Evolutionary conservation across 2,329 filamentous ascomycete species (phyloP).

Genomic region (Aspergillus intermedius): DNA sequence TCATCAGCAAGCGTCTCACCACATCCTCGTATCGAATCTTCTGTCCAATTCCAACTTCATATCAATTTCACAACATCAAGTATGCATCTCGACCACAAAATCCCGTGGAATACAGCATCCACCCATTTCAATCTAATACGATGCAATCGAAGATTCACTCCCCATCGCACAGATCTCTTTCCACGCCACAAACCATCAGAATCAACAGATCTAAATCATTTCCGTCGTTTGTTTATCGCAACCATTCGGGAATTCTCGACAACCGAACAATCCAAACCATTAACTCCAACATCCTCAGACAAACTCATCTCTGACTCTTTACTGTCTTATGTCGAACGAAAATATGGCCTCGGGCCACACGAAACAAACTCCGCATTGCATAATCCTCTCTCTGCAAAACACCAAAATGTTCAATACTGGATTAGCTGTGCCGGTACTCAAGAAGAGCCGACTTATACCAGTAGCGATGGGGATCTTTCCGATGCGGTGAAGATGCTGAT

Average conservation of each 20-base stretch:
- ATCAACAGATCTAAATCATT: slow-evolving; percentile 1
- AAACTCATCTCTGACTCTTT: background rate
- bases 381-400: slow-evolving; percentile 1
- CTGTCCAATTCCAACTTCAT: too few relatives aligned
- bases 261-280: background rate
- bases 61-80: too few relatives aligned
- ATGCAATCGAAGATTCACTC: background rate
- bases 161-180: slow-evolving; percentile 1
- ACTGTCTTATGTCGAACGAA: background rate
- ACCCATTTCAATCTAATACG: background rate
- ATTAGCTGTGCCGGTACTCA: background rate
- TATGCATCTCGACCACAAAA: slow-evolving; percentile 6
- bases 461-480: background rate
- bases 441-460: background rate
- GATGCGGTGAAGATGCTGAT: slow-evolving; percentile 5
- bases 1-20: too few relatives aligned
- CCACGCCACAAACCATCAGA: background rate
- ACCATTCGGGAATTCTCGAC: slow-evolving; percentile 2
- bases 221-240: background rate
- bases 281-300: background rate
- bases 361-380: background rate
- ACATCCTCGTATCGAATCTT: too few relatives aligned
- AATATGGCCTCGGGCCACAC: slow-evolving; percentile 1
- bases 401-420: slow-evolving; percentile 1
- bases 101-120: slow-evolving; percentile 5